Base-by-base conservation (phyloP, 257 asterid genomes). In the Nemophila menziesii region DNA sequence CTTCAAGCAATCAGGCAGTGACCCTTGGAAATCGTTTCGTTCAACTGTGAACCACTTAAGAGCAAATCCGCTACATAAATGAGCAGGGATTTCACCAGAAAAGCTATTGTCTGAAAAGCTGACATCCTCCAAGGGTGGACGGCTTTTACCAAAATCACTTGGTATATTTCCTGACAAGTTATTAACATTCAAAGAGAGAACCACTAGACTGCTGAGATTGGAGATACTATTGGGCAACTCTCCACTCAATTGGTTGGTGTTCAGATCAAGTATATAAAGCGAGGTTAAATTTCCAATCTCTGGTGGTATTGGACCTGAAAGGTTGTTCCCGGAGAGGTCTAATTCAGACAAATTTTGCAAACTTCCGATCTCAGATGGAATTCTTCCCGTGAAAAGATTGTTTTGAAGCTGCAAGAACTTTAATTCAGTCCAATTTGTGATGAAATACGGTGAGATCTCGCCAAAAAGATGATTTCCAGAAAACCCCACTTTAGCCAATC, bases 271-370 rank as follows among this genome's bases (percentile, higher is more conserved):
- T 23, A 10, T 11, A 21, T 13, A 22, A 19, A 86, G 60, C 9
- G 33, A 64, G 22, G 33, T 22, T 21, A 82, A 34, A 16, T 72
- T 63, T 55, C 85, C 93, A 26, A 79, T 62, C 43, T 49, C 64
- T 16, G 75, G 43, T 16, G 96, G 97, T 57, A 82, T 74, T 33
- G 60, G 15, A 26, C 97, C 92, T 0, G 82, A 72, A 44, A 83
- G 64, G 8, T 52, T 54, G 64, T 83, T 83, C 8, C 3, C 21
- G 2, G 87, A 71, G 6, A 83, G 65, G 36, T 79, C 86, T 16
- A 83, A 42, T 0, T 0, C 0, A 26, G 2, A 3, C 51, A 83
- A 58, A n/a, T 65, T 52, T 41, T 11, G 48, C 23, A 77, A 61
- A 64, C 72, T 68, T 33, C 86, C 90, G 16, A 79, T 79, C 51